Percentiles rank a stretch among this genome's conserved stretches.
phyloP scores from a whole-genome alignment of 257 asterid genomes.

The Phtheirospermum japonicum region DNA sequence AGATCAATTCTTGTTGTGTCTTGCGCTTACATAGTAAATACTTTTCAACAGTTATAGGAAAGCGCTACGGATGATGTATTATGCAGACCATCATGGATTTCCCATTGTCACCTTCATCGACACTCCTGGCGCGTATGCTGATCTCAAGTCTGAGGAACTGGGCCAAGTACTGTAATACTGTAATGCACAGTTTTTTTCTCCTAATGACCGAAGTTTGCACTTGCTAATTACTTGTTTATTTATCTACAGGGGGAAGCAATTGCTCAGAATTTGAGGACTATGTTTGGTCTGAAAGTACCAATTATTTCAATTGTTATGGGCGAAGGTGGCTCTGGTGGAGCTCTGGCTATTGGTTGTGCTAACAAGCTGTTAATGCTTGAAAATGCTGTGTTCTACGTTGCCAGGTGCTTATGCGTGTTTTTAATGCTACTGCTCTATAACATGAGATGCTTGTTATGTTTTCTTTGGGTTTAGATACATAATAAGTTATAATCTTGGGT shows the following conservation, averaged over 20 bases:
- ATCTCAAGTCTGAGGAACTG: constrained; percentile 82
- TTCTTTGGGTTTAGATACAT: constrained; percentile 12
- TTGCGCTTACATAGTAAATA: constrained; percentile 22
- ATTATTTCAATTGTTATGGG: constrained; percentile 84
- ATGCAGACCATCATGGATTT: constrained; percentile 93
- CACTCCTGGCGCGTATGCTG: constrained; percentile 97
- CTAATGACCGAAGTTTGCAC: constrained; percentile 14
- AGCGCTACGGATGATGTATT: constrained; percentile 90
- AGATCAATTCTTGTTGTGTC: constrained; percentile 8
- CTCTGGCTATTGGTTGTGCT: constrained; percentile 97
- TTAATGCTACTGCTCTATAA: constrained; percentile 8
- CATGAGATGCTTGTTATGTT: constrained; percentile 13
- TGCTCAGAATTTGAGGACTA: constrained; percentile 87
- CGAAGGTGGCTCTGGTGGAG: constrained; percentile 99
- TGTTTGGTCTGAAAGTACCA: constrained; percentile 99
- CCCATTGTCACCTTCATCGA: constrained; percentile 86
- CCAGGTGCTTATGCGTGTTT: constrained; percentile 56
- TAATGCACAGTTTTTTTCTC: constrained; percentile 13
- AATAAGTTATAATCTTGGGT: not conserved
- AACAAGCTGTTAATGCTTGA: constrained; percentile 95
- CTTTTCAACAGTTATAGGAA: constrained; percentile 71
- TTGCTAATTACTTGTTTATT: constrained; percentile 23
- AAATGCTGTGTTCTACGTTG: constrained; percentile 96
- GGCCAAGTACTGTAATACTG: constrained; percentile 62
- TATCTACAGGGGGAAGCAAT: constrained; percentile 87